A percentile compares a stretch with the other conserved stretches of the same genome.
These are phyloP conservation scores for Eucalyptus caleyi DNA, from an alignment of 345 rosid species.

Conservation along the genomic window DNA sequence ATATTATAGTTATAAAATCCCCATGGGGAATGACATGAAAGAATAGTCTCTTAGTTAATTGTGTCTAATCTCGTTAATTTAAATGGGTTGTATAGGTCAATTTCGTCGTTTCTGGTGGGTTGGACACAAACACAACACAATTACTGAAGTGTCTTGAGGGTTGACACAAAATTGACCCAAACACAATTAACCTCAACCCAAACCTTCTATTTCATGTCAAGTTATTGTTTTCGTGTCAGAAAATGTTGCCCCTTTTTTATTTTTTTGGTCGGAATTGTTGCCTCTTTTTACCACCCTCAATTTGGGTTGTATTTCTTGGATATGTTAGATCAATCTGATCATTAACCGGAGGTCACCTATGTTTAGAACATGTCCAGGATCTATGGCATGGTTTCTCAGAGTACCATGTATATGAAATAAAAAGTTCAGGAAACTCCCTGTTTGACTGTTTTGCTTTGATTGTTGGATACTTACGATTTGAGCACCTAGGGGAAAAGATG, in stretches of 20 bases:
- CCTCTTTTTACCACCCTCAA: not conserved
- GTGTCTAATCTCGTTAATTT: not conserved
- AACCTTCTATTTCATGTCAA: not conserved
- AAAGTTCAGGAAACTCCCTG: not conserved
- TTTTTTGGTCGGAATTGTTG: not conserved
- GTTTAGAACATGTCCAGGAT: not conserved
- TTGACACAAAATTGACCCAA: not conserved
- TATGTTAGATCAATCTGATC: not conserved
- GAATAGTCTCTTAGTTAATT: not conserved
- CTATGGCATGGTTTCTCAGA: not conserved
- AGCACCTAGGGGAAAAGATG: not conserved
- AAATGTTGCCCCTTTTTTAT: too few species aligned
- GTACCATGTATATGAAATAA: not conserved
- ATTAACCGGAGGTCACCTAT: not conserved
- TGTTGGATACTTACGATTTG: not conserved
- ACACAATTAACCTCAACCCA: not conserved
- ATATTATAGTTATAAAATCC: not conserved
- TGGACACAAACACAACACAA: not conserved
- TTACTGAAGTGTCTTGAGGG: not conserved
- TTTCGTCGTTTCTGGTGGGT: not conserved
- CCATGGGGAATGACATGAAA: not conserved
- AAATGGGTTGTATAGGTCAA: not conserved
- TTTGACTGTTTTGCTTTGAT: not conserved
- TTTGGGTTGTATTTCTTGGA: not conserved
- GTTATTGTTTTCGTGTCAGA: not conserved